Conservation (phyloP, 495 filamentous ascomycete genomes). For the Neurospora sp. region DNA sequence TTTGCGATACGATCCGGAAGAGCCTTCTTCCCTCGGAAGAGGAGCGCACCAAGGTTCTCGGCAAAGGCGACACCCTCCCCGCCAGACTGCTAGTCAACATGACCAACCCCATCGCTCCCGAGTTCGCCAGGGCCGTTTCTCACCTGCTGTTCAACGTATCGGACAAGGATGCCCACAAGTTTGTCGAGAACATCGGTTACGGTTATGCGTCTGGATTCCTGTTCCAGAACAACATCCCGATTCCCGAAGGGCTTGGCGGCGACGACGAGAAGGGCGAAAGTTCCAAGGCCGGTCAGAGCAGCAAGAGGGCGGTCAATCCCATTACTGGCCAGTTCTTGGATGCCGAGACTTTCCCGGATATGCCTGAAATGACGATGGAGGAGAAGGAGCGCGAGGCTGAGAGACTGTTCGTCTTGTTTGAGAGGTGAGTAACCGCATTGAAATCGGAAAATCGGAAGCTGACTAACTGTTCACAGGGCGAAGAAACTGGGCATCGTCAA, state of each 20-base stretch:
- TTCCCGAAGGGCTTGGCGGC: constrained; percentile 41
- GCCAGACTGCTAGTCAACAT: constrained; percentile 73
- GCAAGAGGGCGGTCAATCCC: constrained; percentile 53
- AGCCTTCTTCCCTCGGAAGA: constrained; percentile 65
- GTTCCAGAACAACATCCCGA: constrained; percentile 64
- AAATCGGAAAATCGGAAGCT: not conserved
- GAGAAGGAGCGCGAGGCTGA: constrained; percentile 94
- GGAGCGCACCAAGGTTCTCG: constrained; percentile 72
- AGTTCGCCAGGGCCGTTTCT: constrained; percentile 64
- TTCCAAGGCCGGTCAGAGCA: constrained; percentile 7
- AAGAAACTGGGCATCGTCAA: constrained; percentile 74
- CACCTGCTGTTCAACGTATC: constrained; percentile 80
- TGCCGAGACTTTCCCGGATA: constrained; percentile 47
- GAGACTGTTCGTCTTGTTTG: constrained; percentile 86
- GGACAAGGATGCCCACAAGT: constrained; percentile 56
- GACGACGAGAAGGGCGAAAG: not conserved
- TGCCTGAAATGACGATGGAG: constrained; percentile 71
- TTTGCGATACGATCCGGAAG: constrained; percentile 51
- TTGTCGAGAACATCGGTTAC: constrained; percentile 79
- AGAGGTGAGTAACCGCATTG: constrained; percentile 48
- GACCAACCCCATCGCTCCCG: constrained; percentile 55
- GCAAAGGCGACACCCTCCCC: constrained; percentile 61
- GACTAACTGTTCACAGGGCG: constrained; percentile 39
- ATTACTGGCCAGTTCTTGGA: constrained; percentile 81
- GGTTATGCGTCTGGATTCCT: constrained; percentile 88